A percentile compares a stretch with the other conserved stretches of the same genome.
These are phyloP conservation scores for Thermothelomyces thermophilus DNA, from an alignment of 2,329 filamentous ascomycete genomes.

Conservation along the genomic window DNA sequence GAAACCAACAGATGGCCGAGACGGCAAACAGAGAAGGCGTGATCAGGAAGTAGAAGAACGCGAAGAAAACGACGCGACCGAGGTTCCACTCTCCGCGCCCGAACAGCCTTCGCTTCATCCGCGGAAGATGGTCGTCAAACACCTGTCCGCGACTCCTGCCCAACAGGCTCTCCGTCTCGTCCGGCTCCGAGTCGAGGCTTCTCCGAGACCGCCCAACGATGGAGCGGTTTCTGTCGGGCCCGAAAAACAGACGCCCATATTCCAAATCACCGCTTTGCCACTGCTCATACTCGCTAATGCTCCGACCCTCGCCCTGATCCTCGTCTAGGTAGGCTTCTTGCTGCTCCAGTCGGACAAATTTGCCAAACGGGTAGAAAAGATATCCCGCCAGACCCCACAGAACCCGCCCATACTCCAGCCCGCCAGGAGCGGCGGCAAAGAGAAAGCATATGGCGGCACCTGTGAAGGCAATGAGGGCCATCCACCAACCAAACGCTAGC, in stretches of 20 bases:
- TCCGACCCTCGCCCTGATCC: slow-evolving; percentile 90
- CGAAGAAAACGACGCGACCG: slow-evolving; percentile 89
- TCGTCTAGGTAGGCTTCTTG: slow-evolving; percentile 93
- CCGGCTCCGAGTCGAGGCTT: slow-evolving; percentile 76
- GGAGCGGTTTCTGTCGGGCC: slow-evolving; percentile 68
- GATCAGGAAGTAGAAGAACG: slow-evolving; percentile 91
- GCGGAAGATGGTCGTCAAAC: slow-evolving; percentile 35
- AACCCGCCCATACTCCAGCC: slow-evolving; percentile 76
- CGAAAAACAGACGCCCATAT: slow-evolving; percentile 92
- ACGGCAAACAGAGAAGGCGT: slow-evolving; percentile 80
- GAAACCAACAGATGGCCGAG: slow-evolving; percentile 85
- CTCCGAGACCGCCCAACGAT: slow-evolving; percentile 80
- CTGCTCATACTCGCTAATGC: slow-evolving; percentile 97
- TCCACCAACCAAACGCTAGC: slow-evolving; percentile 91
- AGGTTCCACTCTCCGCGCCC: slow-evolving; percentile 94
- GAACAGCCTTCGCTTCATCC: slow-evolving; percentile 77
- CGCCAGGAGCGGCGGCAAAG: slow-evolving; percentile 72
- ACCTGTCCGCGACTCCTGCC: slow-evolving; percentile 48
- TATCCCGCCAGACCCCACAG: slow-evolving; percentile 81
- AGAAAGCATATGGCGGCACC: slow-evolving; percentile 74
- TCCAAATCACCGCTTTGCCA: slow-evolving; percentile 98
- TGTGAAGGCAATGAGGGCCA: slow-evolving; percentile 66
- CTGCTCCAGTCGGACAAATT: slow-evolving; percentile 87
- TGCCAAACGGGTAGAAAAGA: slow-evolving; percentile 92
- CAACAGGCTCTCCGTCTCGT: slow-evolving; percentile 85